phyloP scores from a whole-genome alignment of 345 rosid genomes.

The Populus ilicifolia region DNA sequence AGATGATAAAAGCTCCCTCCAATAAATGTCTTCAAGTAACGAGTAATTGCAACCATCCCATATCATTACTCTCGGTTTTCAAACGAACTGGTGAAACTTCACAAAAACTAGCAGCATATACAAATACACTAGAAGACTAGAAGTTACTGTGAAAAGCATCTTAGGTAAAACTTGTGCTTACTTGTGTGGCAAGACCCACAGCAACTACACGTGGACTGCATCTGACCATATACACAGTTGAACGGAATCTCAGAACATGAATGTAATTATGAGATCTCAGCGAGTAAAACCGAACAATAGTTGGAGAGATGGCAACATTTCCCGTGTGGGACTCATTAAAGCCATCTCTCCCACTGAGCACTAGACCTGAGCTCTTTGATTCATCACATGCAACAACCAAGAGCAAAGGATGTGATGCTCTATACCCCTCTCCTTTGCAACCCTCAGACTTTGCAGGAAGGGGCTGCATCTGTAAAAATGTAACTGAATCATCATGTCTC shows the following conservation, averaged over 20 bases:
- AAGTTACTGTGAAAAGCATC: conserved; percentile 4
- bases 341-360: conserved; percentile 57
- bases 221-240: conserved; percentile 85
- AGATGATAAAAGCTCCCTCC: conserved; percentile 7
- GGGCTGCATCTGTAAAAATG: conserved; percentile 83
- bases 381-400: conserved; percentile 89
- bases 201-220: conserved; percentile 88
- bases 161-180: conserved; percentile 30
- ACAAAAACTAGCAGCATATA: neutral
- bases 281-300: conserved; percentile 80
- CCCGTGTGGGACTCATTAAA: conserved; percentile 53
- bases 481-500: conserved; percentile 79
- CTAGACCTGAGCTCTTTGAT: conserved; percentile 40
- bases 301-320: conserved; percentile 54
- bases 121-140: conserved; percentile 5
- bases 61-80: conserved; percentile 2
- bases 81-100: conserved; percentile 1
- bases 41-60: conserved; percentile 8
- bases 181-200: conserved; percentile 86
- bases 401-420: conserved; percentile 86
- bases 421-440: conserved; percentile 55
- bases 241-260: conserved; percentile 86
- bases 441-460: conserved; percentile 65
- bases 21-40: conserved; percentile 6
- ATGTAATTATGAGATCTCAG: conserved; percentile 82